Conservation (phyloP, 108 stramenopile genomes). For the Phaeodactylum tricornutum region DNA sequence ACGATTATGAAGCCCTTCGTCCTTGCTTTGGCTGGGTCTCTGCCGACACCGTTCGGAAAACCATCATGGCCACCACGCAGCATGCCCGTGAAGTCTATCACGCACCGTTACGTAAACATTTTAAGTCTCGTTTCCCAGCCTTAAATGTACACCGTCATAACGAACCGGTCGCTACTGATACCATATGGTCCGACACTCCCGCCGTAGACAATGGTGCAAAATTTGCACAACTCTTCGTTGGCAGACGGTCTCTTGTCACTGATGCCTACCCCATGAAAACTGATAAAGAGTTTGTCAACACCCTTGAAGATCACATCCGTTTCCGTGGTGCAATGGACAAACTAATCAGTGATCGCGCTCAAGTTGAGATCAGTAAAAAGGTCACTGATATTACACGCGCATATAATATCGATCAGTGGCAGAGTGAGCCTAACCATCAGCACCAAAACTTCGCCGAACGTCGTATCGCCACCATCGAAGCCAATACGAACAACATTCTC, state of each 20-base stretch:
- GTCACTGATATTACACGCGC: conserved; percentile 7
- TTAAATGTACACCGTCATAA: conserved; percentile 13
- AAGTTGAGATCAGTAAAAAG: conserved; percentile 4
- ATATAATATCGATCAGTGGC: conserved; percentile 3
- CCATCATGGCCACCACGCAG: conserved; percentile 5
- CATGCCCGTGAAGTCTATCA: not conserved
- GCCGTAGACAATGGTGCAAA: conserved; percentile 8
- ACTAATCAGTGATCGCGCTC: conserved; percentile 11
- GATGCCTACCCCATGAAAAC: conserved; percentile 15
- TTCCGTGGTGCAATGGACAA: conserved; percentile 6
- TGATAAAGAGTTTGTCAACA: conserved; percentile 10
- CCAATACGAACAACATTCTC: conserved; percentile 4
- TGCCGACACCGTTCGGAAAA: conserved; percentile 1
- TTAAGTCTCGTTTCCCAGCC: conserved; percentile 8
- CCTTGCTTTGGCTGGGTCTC: conserved; percentile 10
- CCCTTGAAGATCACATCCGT: conserved; percentile 14
- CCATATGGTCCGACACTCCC: conserved; percentile 13
- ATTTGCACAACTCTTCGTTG: conserved; percentile 9
- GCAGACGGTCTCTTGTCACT: not conserved
- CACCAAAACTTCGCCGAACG: conserved; percentile 20
- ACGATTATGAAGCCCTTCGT: conserved; percentile 2
- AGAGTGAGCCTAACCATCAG: conserved; percentile 13
- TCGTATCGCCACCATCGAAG: conserved; percentile 2
- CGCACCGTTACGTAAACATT: not conserved
- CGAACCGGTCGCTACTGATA: conserved; percentile 18